Conservation (phyloP, 2,329 filamentous ascomycete species). For the Eutypa lata region DNA sequence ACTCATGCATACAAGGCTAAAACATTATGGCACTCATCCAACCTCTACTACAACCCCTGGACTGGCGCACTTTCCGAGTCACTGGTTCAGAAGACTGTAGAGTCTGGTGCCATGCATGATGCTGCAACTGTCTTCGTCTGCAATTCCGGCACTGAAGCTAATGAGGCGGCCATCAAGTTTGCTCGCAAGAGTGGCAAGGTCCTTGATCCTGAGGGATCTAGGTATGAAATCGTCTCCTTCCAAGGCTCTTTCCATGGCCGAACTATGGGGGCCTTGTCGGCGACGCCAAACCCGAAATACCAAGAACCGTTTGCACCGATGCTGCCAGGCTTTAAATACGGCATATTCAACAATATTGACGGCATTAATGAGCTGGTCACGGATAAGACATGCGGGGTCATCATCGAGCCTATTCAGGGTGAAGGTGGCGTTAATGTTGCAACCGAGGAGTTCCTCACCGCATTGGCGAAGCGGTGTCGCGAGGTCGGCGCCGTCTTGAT, state of each 20-base stretch:
- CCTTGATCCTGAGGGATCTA: conserved; percentile 65
- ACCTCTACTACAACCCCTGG: conserved; percentile 97
- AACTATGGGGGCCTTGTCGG: conserved; percentile 92
- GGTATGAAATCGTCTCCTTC: conserved; percentile 88
- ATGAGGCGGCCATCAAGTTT: conserved; percentile 97
- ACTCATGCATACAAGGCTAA: conserved; percentile 45
- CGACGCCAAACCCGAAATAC: conserved; percentile 97
- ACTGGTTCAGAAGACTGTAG: conserved; percentile 75
- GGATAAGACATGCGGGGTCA: conserved; percentile 85
- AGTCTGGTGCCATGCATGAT: conserved; percentile 78
- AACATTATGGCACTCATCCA: conserved; percentile 86
- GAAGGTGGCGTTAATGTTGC: conserved; percentile 91
- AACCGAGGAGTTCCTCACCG: conserved; percentile 75
- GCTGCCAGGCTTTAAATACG: conserved; percentile 89
- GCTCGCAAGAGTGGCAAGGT: conserved; percentile 85
- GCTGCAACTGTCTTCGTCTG: conserved; percentile 83
- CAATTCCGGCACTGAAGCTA: conserved; percentile 95
- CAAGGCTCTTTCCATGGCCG: conserved; percentile 90
- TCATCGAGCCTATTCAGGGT: conserved; percentile 95
- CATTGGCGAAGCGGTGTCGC: conserved; percentile 79
- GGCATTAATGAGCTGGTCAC: conserved; percentile 73
- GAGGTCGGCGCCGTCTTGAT: conserved; percentile 86
- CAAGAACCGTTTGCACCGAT: conserved; percentile 93
- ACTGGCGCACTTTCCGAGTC: conserved; percentile 84
- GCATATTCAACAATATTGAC: conserved; percentile 77